Percentiles rank a stretch among this genome's conserved stretches.
Conservation (phyloP, 2,329 filamentous ascomycete genomes). For the Pseudocercospora vitis region DNA sequence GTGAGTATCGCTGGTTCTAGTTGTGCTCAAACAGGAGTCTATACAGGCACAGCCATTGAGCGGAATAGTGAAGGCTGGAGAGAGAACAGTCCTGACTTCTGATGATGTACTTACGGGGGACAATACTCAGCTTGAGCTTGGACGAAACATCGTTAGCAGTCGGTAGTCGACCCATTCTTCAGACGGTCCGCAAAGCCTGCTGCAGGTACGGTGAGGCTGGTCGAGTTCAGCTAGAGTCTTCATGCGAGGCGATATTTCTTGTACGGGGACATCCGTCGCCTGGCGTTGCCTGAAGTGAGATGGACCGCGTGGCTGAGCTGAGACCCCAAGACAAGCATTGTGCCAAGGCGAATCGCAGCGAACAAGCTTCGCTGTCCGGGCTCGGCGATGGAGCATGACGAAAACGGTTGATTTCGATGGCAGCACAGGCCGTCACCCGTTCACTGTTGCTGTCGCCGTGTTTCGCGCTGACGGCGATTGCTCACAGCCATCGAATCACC, state of each 20-base stretch:
- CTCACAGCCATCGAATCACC: not conserved
- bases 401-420: not conserved
- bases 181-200: constrained; percentile 5
- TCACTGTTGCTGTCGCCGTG: not conserved
- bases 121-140: constrained; percentile 44
- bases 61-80: too few relatives aligned
- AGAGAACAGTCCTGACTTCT: too few relatives aligned
- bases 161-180: constrained; percentile 43
- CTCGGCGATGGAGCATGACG: not conserved
- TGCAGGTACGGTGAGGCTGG: constrained; percentile 15
- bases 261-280: too few relatives aligned
- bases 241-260: too few relatives aligned
- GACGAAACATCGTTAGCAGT: constrained; percentile 45
- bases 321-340: constrained; percentile 7
- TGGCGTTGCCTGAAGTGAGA: too few relatives aligned
- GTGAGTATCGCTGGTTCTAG: not conserved
- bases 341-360: not conserved
- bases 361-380: not conserved
- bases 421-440: too few relatives aligned
- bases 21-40: too few relatives aligned
- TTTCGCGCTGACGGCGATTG: not conserved
- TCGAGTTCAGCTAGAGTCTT: constrained; percentile 7
- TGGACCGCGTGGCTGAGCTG: too few relatives aligned
- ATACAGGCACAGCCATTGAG: too few relatives aligned
- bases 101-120: constrained; percentile 44